Percentiles rank a stretch among this genome's conserved stretches.
phyloP scores from a whole-genome alignment of 2,329 filamentous ascomycete species.

The Colletotrichum musae region DNA sequence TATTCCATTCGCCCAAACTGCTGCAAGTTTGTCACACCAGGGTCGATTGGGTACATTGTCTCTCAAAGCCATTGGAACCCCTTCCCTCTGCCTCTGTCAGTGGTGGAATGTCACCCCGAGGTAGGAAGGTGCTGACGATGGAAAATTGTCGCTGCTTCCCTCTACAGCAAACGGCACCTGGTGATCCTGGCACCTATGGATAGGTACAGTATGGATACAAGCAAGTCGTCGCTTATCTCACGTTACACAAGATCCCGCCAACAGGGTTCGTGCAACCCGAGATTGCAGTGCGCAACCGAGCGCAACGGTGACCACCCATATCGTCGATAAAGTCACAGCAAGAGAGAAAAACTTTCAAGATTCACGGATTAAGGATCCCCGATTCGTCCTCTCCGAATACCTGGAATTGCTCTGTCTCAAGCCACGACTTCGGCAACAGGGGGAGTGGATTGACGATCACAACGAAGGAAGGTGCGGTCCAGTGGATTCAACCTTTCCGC shows the following conservation, averaged over 20 bases:
- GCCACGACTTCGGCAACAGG: constrained; percentile 9
- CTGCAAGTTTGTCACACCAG: not conserved
- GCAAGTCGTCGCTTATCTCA: constrained; percentile 2
- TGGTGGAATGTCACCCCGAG: constrained; percentile 1
- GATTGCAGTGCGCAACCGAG: not conserved
- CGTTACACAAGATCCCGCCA: constrained; percentile 19
- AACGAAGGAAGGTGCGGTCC: not conserved
- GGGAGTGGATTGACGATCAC: not conserved
- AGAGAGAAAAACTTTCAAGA: no score
- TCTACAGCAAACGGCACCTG: no score
- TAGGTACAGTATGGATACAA: no score
- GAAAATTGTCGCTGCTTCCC: no score
- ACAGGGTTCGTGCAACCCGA: constrained; percentile 15
- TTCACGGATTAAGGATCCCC: no score
- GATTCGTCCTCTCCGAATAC: constrained; percentile 17
- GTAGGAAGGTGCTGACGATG: not conserved
- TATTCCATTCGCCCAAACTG: constrained; percentile 8
- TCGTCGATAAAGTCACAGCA: not conserved
- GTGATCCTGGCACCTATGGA: no score
- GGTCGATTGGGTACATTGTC: not conserved
- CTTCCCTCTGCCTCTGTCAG: constrained; percentile 3
- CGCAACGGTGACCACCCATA: no score
- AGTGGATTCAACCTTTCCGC: not conserved
- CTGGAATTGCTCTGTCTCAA: constrained; percentile 33
- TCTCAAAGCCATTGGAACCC: not conserved